Percentiles rank a stretch among this genome's conserved stretches.
phyloP scores from a whole-genome alignment of 192 early-diverging fungal species.

The Dissophora ornata region DNA sequence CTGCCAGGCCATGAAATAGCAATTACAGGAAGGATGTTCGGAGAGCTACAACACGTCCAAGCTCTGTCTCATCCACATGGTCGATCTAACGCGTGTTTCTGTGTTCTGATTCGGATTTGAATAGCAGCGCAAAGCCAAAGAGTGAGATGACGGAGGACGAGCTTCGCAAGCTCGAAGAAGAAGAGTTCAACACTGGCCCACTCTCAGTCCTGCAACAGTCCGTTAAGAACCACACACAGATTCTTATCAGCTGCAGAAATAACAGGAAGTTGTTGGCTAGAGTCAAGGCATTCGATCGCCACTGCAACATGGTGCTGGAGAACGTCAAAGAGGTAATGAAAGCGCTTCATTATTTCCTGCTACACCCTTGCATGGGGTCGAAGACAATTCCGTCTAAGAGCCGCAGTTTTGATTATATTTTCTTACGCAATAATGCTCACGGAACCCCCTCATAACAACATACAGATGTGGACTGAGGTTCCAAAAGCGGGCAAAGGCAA shows the following conservation, averaged over 20 bases:
- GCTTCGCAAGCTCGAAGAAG: conserved; percentile 87
- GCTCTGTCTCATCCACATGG: too few species aligned
- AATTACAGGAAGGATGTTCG: too few species aligned
- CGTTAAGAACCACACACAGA: conserved; percentile 96
- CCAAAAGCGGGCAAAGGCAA: conserved; percentile 95
- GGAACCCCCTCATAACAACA: too few species aligned
- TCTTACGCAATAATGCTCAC: too few species aligned
- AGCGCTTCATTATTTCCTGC: too few species aligned
- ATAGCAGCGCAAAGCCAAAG: conserved; percentile 57
- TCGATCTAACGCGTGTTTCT: conserved; percentile 26
- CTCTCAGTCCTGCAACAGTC: conserved; percentile 94
- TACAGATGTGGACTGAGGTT: conserved; percentile 98
- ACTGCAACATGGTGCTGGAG: conserved; percentile 99
- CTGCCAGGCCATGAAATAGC: too few species aligned
- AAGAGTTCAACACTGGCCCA: conserved; percentile 97
- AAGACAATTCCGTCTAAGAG: too few species aligned
- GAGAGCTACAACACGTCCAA: too few species aligned
- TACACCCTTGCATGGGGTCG: too few species aligned
- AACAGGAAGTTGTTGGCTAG: conserved; percentile 97
- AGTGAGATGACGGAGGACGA: conserved; percentile 91
- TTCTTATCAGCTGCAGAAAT: conserved; percentile 96
- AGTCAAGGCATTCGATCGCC: conserved; percentile 99
- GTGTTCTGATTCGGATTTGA: not conserved
- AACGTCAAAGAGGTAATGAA: conserved; percentile 92
- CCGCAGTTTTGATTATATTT: too few species aligned